These are phyloP conservation scores for Trichoderma atrobrunneum DNA, from an alignment of 2,329 filamentous ascomycete species.

Conservation along the genomic window DNA sequence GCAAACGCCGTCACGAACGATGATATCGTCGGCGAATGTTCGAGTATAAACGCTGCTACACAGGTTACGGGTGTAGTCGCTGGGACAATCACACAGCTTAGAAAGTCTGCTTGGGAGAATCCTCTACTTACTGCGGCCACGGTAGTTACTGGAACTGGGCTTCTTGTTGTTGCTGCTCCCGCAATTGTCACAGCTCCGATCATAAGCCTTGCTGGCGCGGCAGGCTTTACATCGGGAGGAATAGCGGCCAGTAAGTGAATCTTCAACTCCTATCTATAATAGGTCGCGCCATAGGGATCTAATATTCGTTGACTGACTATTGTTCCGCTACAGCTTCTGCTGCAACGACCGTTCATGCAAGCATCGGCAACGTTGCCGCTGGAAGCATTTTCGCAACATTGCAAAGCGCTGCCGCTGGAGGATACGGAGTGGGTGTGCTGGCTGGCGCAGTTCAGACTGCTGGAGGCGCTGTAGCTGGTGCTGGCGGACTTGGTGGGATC, in stretches of 20 bases:
- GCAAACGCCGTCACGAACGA: too few relatives aligned
- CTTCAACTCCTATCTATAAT: not conserved
- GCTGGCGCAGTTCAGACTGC: constrained; percentile 22
- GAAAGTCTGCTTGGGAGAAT: not conserved
- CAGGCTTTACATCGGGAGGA: constrained; percentile 25
- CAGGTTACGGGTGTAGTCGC: not conserved
- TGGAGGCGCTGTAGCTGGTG: constrained; percentile 12
- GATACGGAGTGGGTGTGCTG: constrained; percentile 27
- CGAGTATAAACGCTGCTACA: not conserved
- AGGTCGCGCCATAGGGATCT: not conserved
- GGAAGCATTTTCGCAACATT: constrained; percentile 30
- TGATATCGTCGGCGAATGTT: not conserved
- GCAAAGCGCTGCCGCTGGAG: constrained; percentile 33
- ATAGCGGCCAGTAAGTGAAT: constrained; percentile 22
- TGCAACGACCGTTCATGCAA: constrained; percentile 28
- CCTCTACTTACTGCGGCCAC: not conserved
- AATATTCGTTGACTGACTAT: not conserved
- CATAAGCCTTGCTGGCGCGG: constrained; percentile 21
- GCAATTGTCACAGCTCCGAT: constrained; percentile 20
- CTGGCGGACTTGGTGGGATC: not conserved
- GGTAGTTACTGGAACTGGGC: not conserved
- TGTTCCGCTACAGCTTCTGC: constrained; percentile 22
- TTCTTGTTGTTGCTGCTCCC: not conserved
- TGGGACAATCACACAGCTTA: not conserved
- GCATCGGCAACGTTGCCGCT: constrained; percentile 30